These are phyloP conservation scores for Starmerella apicola DNA, from an alignment of 805 yeast species.

Conservation along the genomic window DNA sequence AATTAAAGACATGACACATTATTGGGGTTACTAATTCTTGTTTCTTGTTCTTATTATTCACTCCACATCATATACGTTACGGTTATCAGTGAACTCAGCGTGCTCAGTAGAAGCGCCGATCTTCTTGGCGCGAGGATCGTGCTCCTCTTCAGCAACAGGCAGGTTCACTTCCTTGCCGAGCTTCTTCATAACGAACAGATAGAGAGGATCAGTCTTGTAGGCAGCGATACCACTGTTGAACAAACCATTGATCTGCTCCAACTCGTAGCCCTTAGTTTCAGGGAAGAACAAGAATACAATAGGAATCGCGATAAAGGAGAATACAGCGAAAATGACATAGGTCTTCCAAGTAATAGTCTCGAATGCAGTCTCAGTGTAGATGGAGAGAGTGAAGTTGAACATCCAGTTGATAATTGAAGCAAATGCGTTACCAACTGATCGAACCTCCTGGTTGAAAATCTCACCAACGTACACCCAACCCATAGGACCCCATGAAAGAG, in stretches of 20 bases:
- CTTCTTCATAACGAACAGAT: slow-evolving; percentile 10
- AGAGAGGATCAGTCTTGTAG: slow-evolving; percentile 17
- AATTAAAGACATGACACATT: too few relatives aligned
- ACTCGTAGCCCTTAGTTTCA: slow-evolving; percentile 55
- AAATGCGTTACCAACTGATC: slow-evolving; percentile 62
- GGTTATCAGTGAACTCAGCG: slow-evolving; percentile 3
- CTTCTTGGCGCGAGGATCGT: slow-evolving; percentile 1
- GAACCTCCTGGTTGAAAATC: slow-evolving; percentile 56
- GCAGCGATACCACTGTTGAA: slow-evolving; percentile 30
- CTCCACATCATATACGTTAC: too few relatives aligned
- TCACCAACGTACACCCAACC: slow-evolving; percentile 59
- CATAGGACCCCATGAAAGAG: slow-evolving; percentile 75
- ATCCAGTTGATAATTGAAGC: slow-evolving; percentile 72
- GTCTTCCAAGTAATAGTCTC: slow-evolving; percentile 58
- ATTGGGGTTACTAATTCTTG: too few relatives aligned
- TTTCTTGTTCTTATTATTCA: too few relatives aligned
- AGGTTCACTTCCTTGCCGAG: slow-evolving; percentile 11
- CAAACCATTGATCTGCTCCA: slow-evolving; percentile 56
- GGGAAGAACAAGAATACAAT: slow-evolving; percentile 46
- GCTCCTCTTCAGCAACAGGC: slow-evolving; percentile 2
- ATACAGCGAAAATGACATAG: slow-evolving; percentile 65
- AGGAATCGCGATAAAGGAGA: slow-evolving; percentile 43
- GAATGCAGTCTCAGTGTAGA: slow-evolving; percentile 57
- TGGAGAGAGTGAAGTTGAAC: slow-evolving; percentile 62
- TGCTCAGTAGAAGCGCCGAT: slow-evolving; percentile 4